Base-by-base conservation (phyloP, 2,329 filamentous ascomycete genomes). In the Cladosporium phlei region DNA sequence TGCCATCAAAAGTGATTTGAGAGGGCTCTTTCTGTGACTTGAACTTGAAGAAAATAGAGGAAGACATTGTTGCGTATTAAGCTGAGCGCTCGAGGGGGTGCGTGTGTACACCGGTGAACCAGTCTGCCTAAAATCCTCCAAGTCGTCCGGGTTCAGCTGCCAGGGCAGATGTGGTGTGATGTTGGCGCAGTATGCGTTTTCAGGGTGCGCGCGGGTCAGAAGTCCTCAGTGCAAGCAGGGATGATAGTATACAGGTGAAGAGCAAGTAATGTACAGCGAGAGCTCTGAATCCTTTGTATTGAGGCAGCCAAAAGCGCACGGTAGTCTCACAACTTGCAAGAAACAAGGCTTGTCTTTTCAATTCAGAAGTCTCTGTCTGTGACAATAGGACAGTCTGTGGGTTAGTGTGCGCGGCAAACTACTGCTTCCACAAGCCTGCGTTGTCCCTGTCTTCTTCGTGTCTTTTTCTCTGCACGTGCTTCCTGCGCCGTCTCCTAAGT, bases 41-140 rank as follows among this genome's bases (percentile, higher is more conserved):
- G 83, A 98, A 98, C 74, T 95, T 95, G 86, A 96, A 98, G 73
- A 96, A 97, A 65, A 98, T 93, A 57, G 90, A 97, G 48, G 93
- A 95, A 66, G 88, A 82, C 90, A 96, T 96, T 63, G 63, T 81
- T 73, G 66, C 44, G 53, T 42, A 45, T 24, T 37, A 20, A 27
- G 25, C 21, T 3, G 21, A 20, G 22, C n/a, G 19, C 33, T 11
- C 24, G 33, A 30, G 11, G 6, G 22, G 33, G 24, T 25, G 20
- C 22, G 24, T 25, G 6, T 19, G 28, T 16, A 34, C 45, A 30
- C 35, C 37, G 11, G 12, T 21, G 32, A 28, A 27, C 24, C 21
- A 32, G 16, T 32, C 14, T 19, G 38, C 28, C 24, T 40, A 27
- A 33, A 12, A 6, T 32, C 28, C 21, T 40, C 27, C 28, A 11